A percentile compares a stretch with the other conserved stretches of the same genome.
These are phyloP conservation scores for Aspergillus quadricinctus DNA, from an alignment of 2,329 filamentous ascomycete genomes.

Conservation along the genomic window DNA sequence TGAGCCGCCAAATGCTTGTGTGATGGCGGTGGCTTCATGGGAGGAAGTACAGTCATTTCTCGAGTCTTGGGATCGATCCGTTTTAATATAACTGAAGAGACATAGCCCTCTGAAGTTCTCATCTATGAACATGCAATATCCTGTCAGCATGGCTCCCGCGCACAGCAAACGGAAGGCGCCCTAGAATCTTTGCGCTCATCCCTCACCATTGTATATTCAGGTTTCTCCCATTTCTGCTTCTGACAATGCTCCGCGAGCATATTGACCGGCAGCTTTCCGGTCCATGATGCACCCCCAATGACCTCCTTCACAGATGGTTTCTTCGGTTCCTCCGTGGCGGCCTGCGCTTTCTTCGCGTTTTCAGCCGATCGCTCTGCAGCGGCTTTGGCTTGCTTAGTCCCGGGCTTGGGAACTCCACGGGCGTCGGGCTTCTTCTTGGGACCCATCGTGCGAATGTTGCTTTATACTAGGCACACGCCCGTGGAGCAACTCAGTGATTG, in stretches of 20 bases:
- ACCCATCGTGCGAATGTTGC: slow-evolving; percentile 27
- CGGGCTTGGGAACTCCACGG: slow-evolving; percentile 37
- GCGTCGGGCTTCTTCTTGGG: slow-evolving; percentile 40
- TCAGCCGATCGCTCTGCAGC: slow-evolving; percentile 30
- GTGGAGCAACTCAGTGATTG: slow-evolving; percentile 15
- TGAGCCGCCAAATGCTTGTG: slow-evolving; percentile 73
- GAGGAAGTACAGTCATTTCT: slow-evolving; percentile 68
- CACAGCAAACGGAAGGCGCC: not conserved
- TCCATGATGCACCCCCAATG: slow-evolving; percentile 95
- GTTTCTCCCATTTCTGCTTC: slow-evolving; percentile 91
- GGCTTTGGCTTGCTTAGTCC: slow-evolving; percentile 39
- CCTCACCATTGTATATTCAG: slow-evolving; percentile 77
- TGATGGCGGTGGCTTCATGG: slow-evolving; percentile 73
- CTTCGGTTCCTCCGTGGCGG: slow-evolving; percentile 47
- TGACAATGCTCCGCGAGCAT: slow-evolving; percentile 91
- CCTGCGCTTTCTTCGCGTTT: slow-evolving; percentile 28
- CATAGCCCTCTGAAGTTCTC: slow-evolving; percentile 68
- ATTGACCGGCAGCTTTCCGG: slow-evolving; percentile 91
- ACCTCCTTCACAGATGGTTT: slow-evolving; percentile 65
- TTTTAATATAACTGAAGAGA: slow-evolving; percentile 75
- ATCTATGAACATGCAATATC: slow-evolving; percentile 37
- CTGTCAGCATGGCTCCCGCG: slow-evolving; percentile 9
- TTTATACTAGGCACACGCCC: slow-evolving; percentile 14
- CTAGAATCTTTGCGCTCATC: not conserved
- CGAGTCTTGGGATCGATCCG: slow-evolving; percentile 74